These are phyloP conservation scores for Cercophora samala DNA, from an alignment of 495 filamentous ascomycete genomes.

Conservation along the genomic window DNA sequence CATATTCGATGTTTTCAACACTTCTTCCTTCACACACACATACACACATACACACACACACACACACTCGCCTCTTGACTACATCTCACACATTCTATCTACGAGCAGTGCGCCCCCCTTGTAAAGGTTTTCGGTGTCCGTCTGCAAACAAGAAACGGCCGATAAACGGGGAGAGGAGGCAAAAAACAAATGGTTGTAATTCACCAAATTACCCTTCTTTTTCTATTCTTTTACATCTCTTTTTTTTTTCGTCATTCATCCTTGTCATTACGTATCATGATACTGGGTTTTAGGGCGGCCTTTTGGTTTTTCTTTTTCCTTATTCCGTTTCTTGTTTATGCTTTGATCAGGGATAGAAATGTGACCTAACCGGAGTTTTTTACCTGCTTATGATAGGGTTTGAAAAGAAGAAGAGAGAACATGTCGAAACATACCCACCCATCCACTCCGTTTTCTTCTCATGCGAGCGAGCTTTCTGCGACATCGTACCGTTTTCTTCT, in stretches of 20 bases:
- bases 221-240: background rate
- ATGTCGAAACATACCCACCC: background rate
- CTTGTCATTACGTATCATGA: constrained; percentile 10
- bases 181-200: constrained; percentile 12
- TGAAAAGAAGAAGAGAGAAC: background rate
- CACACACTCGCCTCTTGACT: background rate
- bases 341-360: background rate
- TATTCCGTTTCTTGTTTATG: background rate
- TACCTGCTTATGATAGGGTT: constrained; percentile 18
- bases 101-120: background rate
- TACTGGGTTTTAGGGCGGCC: constrained; percentile 4
- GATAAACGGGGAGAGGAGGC: background rate
- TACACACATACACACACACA: too few species aligned
- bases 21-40: too few species aligned
- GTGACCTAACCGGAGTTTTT: constrained; percentile 15
- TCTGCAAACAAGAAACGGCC: background rate
- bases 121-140: constrained; percentile 3
- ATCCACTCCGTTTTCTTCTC: background rate
- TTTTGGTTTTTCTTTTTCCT: background rate
- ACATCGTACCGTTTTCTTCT: background rate
- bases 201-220: background rate
- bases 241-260: background rate
- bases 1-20: background rate
- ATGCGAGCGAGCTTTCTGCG: background rate
- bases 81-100: background rate